Evolutionary conservation across 2,329 filamentous ascomycete genomes (phyloP), one percentile per base, ranked within the genome.

Genomic region (Trichophyton schoenleinii): DNA sequence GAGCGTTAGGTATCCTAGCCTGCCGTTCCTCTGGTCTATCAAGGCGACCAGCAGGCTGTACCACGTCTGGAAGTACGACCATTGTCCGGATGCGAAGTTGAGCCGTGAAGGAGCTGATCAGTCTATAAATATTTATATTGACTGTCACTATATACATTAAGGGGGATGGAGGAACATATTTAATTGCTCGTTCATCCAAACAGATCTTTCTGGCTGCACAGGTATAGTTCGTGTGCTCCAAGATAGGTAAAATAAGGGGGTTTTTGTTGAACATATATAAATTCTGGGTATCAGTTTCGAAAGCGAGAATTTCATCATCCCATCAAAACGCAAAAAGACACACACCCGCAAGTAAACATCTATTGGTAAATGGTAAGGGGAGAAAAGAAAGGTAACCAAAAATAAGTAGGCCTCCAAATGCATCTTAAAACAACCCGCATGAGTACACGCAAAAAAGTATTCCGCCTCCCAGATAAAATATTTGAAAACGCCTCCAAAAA

Each of bases 281-380:
- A 44, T 53, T 34, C 49, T 34, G 49, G 49, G 49, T 53, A 53
- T 53, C 49, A 53, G 49, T 53, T 53, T 53, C 22, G 28, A 53
- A 53, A 31, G 13, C 28, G 49, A 28, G 49, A 53, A 53, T 48
- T 36, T 48, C 44, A 48, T 53, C 49, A 53, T 15, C 49, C 49
- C 49, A 31, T 44, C n/a, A 53, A 31, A 25, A 48, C 20, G 7
- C 22, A 31, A 18, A 28, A 2, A 53, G 28, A 15, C 49, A 34
- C 49, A 44, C 49, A 18, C 18, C 34, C 49, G 22, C 49, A 53
- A 53, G 25, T 53, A 53, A 31, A 53, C 49, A 25, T 53, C 49
- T 53, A 53, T 53, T 53, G 49, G 49, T 53, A 28, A 28, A 31
- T n/a, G 22, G 49, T 53, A 28, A 31, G 22, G 9, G 22, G 28